A percentile compares a stretch with the other conserved stretches of the same genome.
Conservation (phyloP, 2,329 filamentous ascomycete species). For the Fusarium clavum region DNA sequence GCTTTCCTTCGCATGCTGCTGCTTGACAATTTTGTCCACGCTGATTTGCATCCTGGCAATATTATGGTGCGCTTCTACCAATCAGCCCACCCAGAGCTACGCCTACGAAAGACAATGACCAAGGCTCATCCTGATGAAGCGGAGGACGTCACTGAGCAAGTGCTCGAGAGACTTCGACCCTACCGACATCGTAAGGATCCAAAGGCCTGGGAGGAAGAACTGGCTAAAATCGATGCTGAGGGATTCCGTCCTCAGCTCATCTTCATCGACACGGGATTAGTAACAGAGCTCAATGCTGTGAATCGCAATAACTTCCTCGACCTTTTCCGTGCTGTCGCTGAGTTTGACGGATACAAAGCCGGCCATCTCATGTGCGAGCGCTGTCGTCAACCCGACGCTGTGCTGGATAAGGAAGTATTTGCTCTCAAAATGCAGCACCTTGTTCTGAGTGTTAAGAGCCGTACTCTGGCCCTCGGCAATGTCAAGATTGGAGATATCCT, state of each 20-base stretch:
- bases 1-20: constrained; percentile 97
- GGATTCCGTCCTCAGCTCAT: constrained; percentile 94
- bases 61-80: constrained; percentile 99
- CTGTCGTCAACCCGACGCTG: constrained; percentile 90
- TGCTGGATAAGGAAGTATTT: constrained; percentile 90
- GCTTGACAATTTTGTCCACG: constrained; percentile 97
- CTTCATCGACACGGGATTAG: constrained; percentile 96
- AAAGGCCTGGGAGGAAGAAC: constrained; percentile 77
- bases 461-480: constrained; percentile 90
- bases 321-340: constrained; percentile 93
- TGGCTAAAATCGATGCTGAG: constrained; percentile 82
- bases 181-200: constrained; percentile 71
- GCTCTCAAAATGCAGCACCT: constrained; percentile 97
- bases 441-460: constrained; percentile 88
- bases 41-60: constrained; percentile 95
- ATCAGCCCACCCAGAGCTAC: constrained; percentile 76
- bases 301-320: constrained; percentile 94
- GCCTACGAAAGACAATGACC: constrained; percentile 45
- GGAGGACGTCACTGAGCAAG: constrained; percentile 86
- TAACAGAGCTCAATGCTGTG: constrained; percentile 88
- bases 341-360: constrained; percentile 96
- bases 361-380: constrained; percentile 96
- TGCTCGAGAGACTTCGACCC: constrained; percentile 82
- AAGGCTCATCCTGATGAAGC: constrained; percentile 60
- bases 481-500: constrained; percentile 97